phyloP scores from a whole-genome alignment of 148 eudicot genomes.

The Fallopia convolvulus region DNA sequence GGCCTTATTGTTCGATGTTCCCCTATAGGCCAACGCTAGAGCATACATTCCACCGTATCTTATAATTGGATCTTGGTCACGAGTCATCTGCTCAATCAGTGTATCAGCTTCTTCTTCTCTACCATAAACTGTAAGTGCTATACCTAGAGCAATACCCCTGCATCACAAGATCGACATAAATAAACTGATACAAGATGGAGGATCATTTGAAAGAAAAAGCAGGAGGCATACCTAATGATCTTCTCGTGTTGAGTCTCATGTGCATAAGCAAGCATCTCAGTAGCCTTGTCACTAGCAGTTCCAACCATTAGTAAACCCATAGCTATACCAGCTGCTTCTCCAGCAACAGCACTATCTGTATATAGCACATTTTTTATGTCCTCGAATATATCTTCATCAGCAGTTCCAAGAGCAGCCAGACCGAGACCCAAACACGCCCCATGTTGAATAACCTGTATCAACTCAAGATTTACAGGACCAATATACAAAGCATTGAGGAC shows the following conservation, averaged over 20 bases:
- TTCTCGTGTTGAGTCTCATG: constrained; percentile 99
- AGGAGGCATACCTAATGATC: constrained; percentile 66
- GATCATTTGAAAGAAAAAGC: not conserved
- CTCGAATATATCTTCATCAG: constrained; percentile 86
- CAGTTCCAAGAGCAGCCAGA: constrained; percentile 92
- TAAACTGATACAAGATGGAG: not conserved
- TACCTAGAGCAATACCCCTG: constrained; percentile 93
- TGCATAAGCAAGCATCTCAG: constrained; percentile 97
- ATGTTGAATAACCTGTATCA: constrained; percentile 91
- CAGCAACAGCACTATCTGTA: constrained; percentile 96
- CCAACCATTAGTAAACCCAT: constrained; percentile 99
- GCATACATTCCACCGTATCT: constrained; percentile 99
- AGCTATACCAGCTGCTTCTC: constrained; percentile 97
- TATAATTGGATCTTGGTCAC: constrained; percentile 94
- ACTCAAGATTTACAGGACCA: constrained; percentile 5
- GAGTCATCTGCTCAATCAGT: constrained; percentile 92
- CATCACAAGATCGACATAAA: constrained; percentile 14
- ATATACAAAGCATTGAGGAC: not conserved
- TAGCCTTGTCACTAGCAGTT: constrained; percentile 92
- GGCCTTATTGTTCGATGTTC: constrained; percentile 95
- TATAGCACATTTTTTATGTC: constrained; percentile 85
- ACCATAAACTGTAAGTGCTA: constrained; percentile 93
- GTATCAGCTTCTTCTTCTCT: constrained; percentile 99
- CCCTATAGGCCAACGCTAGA: constrained; percentile 90
- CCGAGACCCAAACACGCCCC: constrained; percentile 97